Percentiles rank a stretch among this genome's conserved stretches.
phyloP scores from a whole-genome alignment of 257 asterid genomes.

The Solanum medicagineum region DNA sequence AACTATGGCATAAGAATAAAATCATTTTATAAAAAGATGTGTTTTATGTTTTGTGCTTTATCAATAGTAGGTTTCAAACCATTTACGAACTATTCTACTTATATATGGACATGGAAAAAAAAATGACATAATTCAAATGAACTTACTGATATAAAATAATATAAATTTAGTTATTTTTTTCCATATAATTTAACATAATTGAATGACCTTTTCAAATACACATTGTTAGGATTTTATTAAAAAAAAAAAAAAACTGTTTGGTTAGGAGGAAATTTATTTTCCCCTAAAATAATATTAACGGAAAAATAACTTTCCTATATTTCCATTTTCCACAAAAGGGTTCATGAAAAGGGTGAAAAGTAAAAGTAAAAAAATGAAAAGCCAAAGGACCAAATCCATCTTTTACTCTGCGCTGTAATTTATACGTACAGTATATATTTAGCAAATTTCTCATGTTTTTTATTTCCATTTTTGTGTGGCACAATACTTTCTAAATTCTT shows the following conservation, averaged over 20 bases:
- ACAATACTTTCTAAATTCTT: neutral
- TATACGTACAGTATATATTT: neutral
- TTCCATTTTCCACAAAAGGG: neutral
- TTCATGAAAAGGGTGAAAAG: neutral
- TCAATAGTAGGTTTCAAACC: neutral
- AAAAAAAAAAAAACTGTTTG: too few species aligned
- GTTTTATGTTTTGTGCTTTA: neutral
- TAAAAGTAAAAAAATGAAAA: neutral
- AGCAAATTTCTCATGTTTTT: neutral
- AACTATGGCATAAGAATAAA: neutral
- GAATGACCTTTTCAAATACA: too few species aligned
- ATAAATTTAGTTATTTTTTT: too few species aligned
- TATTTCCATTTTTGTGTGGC: neutral
- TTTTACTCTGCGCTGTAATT: too few species aligned
- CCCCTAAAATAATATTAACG: neutral
- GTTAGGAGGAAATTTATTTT: too few species aligned
- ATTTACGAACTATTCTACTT: neutral
- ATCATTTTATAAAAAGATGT: neutral
- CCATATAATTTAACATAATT: too few species aligned
- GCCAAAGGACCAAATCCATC: neutral
- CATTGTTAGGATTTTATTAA: too few species aligned
- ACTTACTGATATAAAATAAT: too few species aligned
- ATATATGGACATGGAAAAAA: neutral
- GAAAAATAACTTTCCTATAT: neutral
- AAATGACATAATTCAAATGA: too few species aligned